phyloP scores from a whole-genome alignment of 129 eudicot genomes.

The Ambrosia artemisiifolia region DNA sequence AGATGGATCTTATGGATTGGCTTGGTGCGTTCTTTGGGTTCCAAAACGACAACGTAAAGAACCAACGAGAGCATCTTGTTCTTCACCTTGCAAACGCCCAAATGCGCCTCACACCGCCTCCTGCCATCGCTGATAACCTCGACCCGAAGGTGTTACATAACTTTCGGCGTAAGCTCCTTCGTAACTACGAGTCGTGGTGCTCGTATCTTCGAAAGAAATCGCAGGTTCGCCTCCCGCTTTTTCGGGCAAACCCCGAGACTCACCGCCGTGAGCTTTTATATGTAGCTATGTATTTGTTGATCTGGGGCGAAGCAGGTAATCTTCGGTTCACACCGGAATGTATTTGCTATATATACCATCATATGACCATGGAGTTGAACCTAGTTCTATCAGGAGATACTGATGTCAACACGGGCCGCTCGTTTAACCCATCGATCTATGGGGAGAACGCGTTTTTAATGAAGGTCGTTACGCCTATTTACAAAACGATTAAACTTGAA shows the following conservation, averaged over 20 bases:
- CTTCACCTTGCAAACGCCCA: constrained; percentile 87
- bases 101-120: constrained; percentile 82
- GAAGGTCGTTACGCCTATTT: constrained; percentile 59
- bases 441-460: constrained; percentile 61
- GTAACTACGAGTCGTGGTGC: constrained; percentile 76
- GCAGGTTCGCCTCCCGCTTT: constrained; percentile 45
- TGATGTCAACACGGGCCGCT: constrained; percentile 57
- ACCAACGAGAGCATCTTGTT: constrained; percentile 85
- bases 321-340: constrained; percentile 81
- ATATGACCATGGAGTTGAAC: constrained; percentile 72
- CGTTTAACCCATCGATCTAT: constrained; percentile 41
- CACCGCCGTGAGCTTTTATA: constrained; percentile 73
- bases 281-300: constrained; percentile 60
- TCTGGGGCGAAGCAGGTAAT: constrained; percentile 95
- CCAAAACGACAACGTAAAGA: constrained; percentile 74
- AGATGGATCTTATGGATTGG: constrained; percentile 83
- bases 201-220: constrained; percentile 51
- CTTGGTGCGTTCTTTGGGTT: constrained; percentile 89
- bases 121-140: constrained; percentile 50
- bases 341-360: constrained; percentile 73
- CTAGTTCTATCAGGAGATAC: constrained; percentile 53
- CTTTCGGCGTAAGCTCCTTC: constrained; percentile 65
- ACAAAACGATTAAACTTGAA: constrained; percentile 47
- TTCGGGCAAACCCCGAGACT: constrained; percentile 49
- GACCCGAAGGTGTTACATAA: constrained; percentile 60